Evolutionary conservation across 2,329 filamentous ascomycete species (phyloP).

Genomic region (Periconia sp.): DNA sequence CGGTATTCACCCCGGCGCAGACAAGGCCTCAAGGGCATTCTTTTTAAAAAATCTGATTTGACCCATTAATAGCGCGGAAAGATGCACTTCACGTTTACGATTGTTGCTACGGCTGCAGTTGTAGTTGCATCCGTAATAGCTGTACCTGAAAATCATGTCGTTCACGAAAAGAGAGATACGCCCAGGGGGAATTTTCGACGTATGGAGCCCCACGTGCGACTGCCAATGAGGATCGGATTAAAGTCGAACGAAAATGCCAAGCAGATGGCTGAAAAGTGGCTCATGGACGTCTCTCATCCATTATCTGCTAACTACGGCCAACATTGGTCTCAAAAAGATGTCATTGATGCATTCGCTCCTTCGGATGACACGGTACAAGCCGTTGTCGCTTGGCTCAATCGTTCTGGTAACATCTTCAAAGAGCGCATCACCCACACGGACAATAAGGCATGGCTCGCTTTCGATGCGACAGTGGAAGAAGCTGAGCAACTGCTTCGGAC

Average conservation of each 20-base stretch:
- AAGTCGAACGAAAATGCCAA: slow-evolving; percentile 18
- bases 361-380: slow-evolving; percentile 22
- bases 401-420: slow-evolving; percentile 20
- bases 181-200: slow-evolving; percentile 25
- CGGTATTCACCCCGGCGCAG: too few species aligned
- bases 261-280: slow-evolving; percentile 22
- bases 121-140: slow-evolving; percentile 8
- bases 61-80: too few species aligned
- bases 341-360: slow-evolving; percentile 34
- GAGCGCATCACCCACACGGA: slow-evolving; percentile 9
- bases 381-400: slow-evolving; percentile 30
- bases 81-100: too few species aligned
- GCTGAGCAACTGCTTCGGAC: slow-evolving; percentile 48
- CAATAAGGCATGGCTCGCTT: slow-evolving; percentile 34
- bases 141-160: slow-evolving; percentile 20
- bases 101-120: slow-evolving; percentile 12
- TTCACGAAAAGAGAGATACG: slow-evolving; percentile 36
- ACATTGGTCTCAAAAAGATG: slow-evolving; percentile 33
- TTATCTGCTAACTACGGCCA: slow-evolving; percentile 30
- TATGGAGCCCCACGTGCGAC: slow-evolving; percentile 19
- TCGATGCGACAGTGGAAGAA: slow-evolving; percentile 46
- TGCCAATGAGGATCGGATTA: slow-evolving; percentile 36
- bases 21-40: too few species aligned
- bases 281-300: slow-evolving; percentile 34
- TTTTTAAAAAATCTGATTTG: too few species aligned